Evolutionary conservation across 495 filamentous ascomycete species (phyloP).

Genomic region (Trichoderma virens): DNA sequence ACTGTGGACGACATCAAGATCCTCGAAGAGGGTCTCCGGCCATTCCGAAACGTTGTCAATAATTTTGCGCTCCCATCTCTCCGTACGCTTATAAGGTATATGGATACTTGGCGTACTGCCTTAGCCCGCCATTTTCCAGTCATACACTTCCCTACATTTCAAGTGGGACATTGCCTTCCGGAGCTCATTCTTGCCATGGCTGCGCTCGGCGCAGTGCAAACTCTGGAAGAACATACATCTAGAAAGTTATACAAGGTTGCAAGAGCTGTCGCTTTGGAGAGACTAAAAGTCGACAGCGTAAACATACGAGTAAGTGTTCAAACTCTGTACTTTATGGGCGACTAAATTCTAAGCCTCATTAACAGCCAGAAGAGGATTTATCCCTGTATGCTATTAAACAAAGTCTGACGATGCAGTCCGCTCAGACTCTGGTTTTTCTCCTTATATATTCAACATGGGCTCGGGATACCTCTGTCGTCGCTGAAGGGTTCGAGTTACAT

Average conservation of each 20-base stretch:
- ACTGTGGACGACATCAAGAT: not conserved
- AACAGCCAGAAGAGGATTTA: not conserved
- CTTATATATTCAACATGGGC: not conserved
- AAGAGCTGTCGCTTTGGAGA: not conserved
- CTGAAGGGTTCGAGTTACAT: not conserved
- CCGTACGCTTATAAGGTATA: not conserved
- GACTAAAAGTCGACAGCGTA: not conserved
- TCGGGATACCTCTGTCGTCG: not conserved
- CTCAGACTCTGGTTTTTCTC: not conserved
- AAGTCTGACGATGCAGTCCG: not conserved
- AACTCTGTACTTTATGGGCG: not conserved
- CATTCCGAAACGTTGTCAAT: not conserved
- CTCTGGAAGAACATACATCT: not conserved
- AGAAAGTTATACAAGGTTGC: not conserved
- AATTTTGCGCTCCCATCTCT: not conserved
- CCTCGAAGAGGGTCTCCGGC: not conserved
- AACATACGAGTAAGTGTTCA: not conserved
- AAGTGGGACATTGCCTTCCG: not conserved
- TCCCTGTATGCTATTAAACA: not conserved
- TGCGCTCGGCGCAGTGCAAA: not conserved
- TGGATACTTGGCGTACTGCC: not conserved
- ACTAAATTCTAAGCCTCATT: not conserved
- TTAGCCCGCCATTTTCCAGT: not conserved
- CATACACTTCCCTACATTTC: not conserved
- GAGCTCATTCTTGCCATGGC: not conserved